Percentiles rank a stretch among this genome's conserved stretches.
Conservation (phyloP, 1,284 basidiomycete species). For the Kwoniella shivajii region DNA sequence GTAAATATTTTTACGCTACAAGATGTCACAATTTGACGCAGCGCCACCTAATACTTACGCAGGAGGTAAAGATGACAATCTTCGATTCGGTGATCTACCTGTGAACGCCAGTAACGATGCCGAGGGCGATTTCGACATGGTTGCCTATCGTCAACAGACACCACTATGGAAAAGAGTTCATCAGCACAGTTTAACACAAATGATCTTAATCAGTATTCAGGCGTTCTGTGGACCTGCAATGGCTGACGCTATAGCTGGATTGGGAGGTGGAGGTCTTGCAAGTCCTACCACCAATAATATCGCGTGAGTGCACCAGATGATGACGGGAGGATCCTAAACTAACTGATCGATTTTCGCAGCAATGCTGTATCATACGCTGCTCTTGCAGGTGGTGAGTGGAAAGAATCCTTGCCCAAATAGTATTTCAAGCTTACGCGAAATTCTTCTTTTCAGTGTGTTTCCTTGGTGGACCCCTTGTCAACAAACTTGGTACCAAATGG, state of each 20-base stretch:
- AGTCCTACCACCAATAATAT: slow-evolving; percentile 19
- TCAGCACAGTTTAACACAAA: slow-evolving; percentile 28
- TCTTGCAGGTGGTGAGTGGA: slow-evolving; percentile 10
- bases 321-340: slow-evolving; percentile 18
- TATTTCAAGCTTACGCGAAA: neutral
- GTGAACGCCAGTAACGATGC: neutral
- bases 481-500: slow-evolving; percentile 25
- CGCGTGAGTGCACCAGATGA: slow-evolving; percentile 8
- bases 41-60: slow-evolving; percentile 25
- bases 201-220: slow-evolving; percentile 25
- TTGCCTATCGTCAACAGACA: slow-evolving; percentile 12
- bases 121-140: slow-evolving; percentile 13
- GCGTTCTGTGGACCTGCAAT: slow-evolving; percentile 23
- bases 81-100: neutral
- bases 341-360: neutral
- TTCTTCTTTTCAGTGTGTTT: slow-evolving; percentile 7
- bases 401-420: neutral
- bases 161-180: slow-evolving; percentile 23
- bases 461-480: slow-evolving; percentile 23
- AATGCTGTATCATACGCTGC: slow-evolving; percentile 17
- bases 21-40: slow-evolving; percentile 21
- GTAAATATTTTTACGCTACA: neutral
- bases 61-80: slow-evolving; percentile 19
- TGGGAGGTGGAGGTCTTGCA: slow-evolving; percentile 24
- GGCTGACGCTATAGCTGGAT: slow-evolving; percentile 21